Conservation (phyloP, 2,329 filamentous ascomycete genomes). For the Aspergillus felis region DNA sequence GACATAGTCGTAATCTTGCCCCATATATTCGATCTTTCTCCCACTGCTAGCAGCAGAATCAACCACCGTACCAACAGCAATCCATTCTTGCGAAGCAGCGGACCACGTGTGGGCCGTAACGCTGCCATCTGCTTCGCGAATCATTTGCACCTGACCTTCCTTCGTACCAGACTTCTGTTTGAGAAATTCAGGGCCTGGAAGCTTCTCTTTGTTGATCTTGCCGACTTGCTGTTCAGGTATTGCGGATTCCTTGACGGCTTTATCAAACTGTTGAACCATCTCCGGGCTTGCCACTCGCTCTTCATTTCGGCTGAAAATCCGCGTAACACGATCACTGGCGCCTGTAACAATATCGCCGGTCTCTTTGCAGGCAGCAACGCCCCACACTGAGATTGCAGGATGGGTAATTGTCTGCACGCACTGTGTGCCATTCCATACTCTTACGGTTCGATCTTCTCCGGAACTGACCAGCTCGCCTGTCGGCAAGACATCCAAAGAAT, state of each 20-base stretch:
- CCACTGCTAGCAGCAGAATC: slow-evolving; percentile 81
- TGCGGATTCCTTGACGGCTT: slow-evolving; percentile 74
- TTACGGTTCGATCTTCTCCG: slow-evolving; percentile 89
- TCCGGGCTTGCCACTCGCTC: slow-evolving; percentile 67
- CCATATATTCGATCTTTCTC: slow-evolving; percentile 70
- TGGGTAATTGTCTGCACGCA: slow-evolving; percentile 96
- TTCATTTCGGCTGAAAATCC: slow-evolving; percentile 73
- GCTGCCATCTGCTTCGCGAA: slow-evolving; percentile 73
- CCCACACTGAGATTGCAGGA: slow-evolving; percentile 94
- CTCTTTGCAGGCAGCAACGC: slow-evolving; percentile 73
- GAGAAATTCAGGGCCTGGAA: slow-evolving; percentile 85
- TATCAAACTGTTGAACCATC: slow-evolving; percentile 70
- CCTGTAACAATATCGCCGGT: slow-evolving; percentile 93
- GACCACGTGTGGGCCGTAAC: slow-evolving; percentile 91
- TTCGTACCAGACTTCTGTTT: slow-evolving; percentile 81
- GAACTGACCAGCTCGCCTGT: slow-evolving; percentile 86
- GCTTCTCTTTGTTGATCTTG: slow-evolving; percentile 83
- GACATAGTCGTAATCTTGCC: slow-evolving; percentile 90
- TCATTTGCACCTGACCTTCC: slow-evolving; percentile 93
- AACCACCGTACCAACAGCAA: slow-evolving; percentile 90
- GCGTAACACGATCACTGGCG: slow-evolving; percentile 79
- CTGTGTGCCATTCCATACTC: slow-evolving; percentile 76
- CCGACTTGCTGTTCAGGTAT: slow-evolving; percentile 84
- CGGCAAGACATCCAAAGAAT: slow-evolving; percentile 72
- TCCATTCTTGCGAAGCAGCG: slow-evolving; percentile 65